Evolutionary conservation across 768 basidiomycete species (phyloP), one percentile per base, ranked within the genome.

Genomic region (Boletus vermiculosoides): DNA sequence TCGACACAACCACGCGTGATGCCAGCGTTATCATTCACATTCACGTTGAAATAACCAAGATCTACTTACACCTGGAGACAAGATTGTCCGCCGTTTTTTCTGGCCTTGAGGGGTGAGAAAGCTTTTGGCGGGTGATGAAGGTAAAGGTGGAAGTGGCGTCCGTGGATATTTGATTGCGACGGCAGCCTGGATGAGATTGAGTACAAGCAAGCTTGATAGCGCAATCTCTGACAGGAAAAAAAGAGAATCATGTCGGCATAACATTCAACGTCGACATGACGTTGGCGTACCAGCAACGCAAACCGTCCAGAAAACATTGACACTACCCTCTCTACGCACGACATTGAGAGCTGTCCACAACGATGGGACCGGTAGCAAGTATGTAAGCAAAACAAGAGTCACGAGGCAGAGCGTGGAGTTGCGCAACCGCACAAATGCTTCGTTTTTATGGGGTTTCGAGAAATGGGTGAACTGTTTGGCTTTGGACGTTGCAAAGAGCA

Each of bases 371-470:
- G 77, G 77, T 1, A 76, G 54, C 28, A 78, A 62, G 47, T 73
- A 67, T 2, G 76, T 76, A 52, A 74, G 63, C n/a, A 78, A 56
- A 10, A 71, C 54, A 22, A 74, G 58, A 11, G 61, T 64, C 15
- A 71, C 53, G 31, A 78, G 66, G 46, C 65, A 69, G 22, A 77
- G 60, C 2, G 68, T 63, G 28, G 75, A 77, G 45, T 69, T 76
- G 41, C 77, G 76, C 47, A 78, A 61, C 48, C 77, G 70, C n/a
- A 76, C 53, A 8, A 70, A 52, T 2, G 77, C 76, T 53, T 78
- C 76, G 44, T 65, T 69, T 49, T 69, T 74, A 22, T 71, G 41
- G 2, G 75, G 77, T 58, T 74, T 78, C 30, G 67, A 64, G 36
- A 66, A 61, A 41, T 71, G 46, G 0, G 57, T n/a, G 33, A 69